phyloP scores from a whole-genome alignment of 371 early-diverging fungal genomes.

The Batkoa obscura region DNA sequence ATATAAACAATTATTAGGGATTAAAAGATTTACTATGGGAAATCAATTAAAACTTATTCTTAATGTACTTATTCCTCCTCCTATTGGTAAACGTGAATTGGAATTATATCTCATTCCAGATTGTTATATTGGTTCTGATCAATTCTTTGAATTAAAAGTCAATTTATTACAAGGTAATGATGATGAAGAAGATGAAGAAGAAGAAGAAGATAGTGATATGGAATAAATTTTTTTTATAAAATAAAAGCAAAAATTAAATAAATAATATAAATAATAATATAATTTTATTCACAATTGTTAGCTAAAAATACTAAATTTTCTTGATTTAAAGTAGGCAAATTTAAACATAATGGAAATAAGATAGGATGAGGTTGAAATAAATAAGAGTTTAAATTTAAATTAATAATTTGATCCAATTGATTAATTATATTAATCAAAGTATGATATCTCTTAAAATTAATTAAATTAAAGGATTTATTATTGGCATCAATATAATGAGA shows the following conservation, averaged over 20 bases:
- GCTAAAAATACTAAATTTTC: background rate
- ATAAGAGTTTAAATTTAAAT: background rate
- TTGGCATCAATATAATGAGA: too few relatives aligned
- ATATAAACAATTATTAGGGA: conserved; percentile 60
- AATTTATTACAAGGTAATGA: conserved; percentile 33
- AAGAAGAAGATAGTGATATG: conserved; percentile 13
- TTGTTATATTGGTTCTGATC: conserved; percentile 81
- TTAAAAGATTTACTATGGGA: conserved; percentile 72
- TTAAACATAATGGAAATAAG: background rate
- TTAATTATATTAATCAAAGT: background rate
- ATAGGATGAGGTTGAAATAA: background rate
- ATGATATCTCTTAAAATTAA: background rate
- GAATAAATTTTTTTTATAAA: background rate
- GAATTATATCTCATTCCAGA: conserved; percentile 87
- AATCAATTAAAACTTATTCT: conserved; percentile 37
- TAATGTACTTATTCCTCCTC: too few relatives aligned
- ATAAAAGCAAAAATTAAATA: background rate
- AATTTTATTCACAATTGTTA: background rate
- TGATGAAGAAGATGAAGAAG: conserved; percentile 22
- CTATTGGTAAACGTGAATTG: conserved; percentile 24
- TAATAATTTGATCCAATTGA: background rate
- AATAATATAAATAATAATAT: background rate
- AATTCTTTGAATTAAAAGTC: conserved; percentile 71
- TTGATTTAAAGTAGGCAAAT: background rate
- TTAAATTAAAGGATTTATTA: background rate